Evolutionary conservation across 1,284 basidiomycete species (phyloP), one percentile per base, ranked within the genome.

Genomic region (Cryptococcus maquisensis): DNA sequence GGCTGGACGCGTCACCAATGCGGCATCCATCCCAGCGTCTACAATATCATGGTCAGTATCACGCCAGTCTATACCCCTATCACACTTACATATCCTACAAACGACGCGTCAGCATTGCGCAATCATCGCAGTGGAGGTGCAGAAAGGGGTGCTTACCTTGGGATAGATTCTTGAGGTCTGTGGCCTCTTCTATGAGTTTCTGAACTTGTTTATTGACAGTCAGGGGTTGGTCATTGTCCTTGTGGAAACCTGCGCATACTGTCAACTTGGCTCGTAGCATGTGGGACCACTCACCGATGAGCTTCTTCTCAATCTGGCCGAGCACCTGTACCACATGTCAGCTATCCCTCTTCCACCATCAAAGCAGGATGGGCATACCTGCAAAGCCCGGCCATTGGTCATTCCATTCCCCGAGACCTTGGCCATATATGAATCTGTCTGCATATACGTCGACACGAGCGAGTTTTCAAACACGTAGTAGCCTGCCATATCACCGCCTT

Each of bases 111-210:
- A 47, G 32, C 49, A 21, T n/a, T 15, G 18, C 36, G 24, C n/a
- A 38, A 10, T 40, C 39, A 40, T n/a, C 7, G 7, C 39, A n/a
- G 28, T 8, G 21, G 36, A 13, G 1, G 9, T 6, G 9, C 21
- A 43, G 43, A 49, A n/a, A 41, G 12, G 10, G 15, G 15, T 3
- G 56, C 64, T 59, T 28, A 67, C 72, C 72, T 59, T 74, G 71
- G 1, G 65, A 60, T 2, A 96, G 82, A 71, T 95, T 95, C 73
- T 92, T 88, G 36, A 94, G 78, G 21, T 87, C 86, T 8, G 88
- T 94, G 2, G 93, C 90, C 72, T 95, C 90, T 56, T 85, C 81
- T 62, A 96, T 94, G 53, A 97, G 79, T 70, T 86, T 87, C 66
- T 92, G 88, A 3, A 94, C 90, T 73, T 96, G 92, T 16, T 80